Percentiles rank a stretch among this genome's conserved stretches.
Evolutionary conservation across 441 rosid species (phyloP).

Genomic region (Pelargonium fulgidum): DNA sequence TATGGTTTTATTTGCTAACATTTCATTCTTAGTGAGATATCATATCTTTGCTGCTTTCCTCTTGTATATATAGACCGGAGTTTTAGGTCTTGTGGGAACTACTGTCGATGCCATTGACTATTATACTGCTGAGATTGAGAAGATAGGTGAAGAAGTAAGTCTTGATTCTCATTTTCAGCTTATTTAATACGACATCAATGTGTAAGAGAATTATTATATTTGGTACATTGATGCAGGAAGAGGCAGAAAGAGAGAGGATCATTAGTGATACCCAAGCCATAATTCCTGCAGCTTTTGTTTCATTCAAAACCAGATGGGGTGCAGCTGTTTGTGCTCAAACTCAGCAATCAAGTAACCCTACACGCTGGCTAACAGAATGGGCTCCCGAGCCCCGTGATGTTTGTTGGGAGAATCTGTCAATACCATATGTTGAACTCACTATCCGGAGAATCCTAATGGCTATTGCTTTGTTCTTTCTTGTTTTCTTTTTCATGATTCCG

Average conservation of each 20-base stretch:
- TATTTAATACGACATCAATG: not conserved
- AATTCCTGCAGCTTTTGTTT: slow-evolving; percentile 94
- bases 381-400: slow-evolving; percentile 96
- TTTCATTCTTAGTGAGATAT: too few relatives aligned
- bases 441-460: slow-evolving; percentile 61
- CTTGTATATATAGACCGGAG: slow-evolving; percentile 57
- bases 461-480: slow-evolving; percentile 80
- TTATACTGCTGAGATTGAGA: slow-evolving; percentile 52
- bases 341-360: slow-evolving; percentile 80
- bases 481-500: slow-evolving; percentile 93
- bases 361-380: slow-evolving; percentile 91
- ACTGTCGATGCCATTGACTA: slow-evolving; percentile 78
- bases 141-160: slow-evolving; percentile 65
- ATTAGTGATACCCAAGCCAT: slow-evolving; percentile 58
- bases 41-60: not conserved
- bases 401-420: slow-evolving; percentile 79
- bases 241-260: slow-evolving; percentile 55
- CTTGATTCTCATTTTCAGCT: not conserved
- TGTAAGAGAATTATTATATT: not conserved
- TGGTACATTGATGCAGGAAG: slow-evolving; percentile 38
- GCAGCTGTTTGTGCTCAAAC: slow-evolving; percentile 99
- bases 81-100: slow-evolving; percentile 70
- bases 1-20: not conserved
- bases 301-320: slow-evolving; percentile 91
- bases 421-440: slow-evolving; percentile 74